phyloP scores from a whole-genome alignment of 2,329 filamentous ascomycete species.

The Fusarium sp. region DNA sequence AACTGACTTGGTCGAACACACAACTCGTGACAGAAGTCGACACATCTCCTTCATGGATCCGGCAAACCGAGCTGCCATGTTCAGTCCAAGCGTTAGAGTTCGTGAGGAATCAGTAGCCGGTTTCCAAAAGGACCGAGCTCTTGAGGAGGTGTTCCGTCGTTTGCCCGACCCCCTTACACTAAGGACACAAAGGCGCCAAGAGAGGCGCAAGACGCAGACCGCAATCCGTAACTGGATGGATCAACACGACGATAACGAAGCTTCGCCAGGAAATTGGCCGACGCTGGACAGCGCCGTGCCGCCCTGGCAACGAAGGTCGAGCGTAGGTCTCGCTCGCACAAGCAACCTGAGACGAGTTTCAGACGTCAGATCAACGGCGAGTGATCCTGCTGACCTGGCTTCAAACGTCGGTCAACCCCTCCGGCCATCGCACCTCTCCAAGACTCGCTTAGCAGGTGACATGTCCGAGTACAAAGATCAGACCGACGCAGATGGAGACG shows the following conservation, averaged over 20 bases:
- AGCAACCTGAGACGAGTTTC: constrained; percentile 63
- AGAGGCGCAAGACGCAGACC: constrained; percentile 79
- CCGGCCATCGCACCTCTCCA: constrained; percentile 49
- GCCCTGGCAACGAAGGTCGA: constrained; percentile 65
- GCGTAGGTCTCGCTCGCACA: constrained; percentile 61
- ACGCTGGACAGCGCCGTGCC: constrained; percentile 59
- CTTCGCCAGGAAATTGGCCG: constrained; percentile 60
- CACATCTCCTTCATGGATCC: constrained; percentile 69
- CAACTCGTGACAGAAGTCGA: constrained; percentile 61
- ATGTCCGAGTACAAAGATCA: constrained; percentile 64
- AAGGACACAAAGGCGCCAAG: constrained; percentile 68
- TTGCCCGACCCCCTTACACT: constrained; percentile 73
- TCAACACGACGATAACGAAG: constrained; percentile 65
- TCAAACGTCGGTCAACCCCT: constrained; percentile 60
- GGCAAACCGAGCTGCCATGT: constrained; percentile 68
- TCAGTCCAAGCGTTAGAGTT: constrained; percentile 77
- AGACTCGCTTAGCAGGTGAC: constrained; percentile 51
- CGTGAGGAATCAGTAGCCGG: constrained; percentile 89
- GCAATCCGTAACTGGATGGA: constrained; percentile 95
- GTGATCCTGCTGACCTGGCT: constrained; percentile 71
- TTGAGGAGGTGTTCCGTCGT: constrained; percentile 89
- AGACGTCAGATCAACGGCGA: constrained; percentile 69
- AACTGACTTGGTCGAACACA: constrained; percentile 84
- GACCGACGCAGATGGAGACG: constrained; percentile 88
- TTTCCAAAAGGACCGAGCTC: constrained; percentile 86